phyloP scores from a whole-genome alignment of 2,329 filamentous ascomycete species.

The Coniochaeta sp. region DNA sequence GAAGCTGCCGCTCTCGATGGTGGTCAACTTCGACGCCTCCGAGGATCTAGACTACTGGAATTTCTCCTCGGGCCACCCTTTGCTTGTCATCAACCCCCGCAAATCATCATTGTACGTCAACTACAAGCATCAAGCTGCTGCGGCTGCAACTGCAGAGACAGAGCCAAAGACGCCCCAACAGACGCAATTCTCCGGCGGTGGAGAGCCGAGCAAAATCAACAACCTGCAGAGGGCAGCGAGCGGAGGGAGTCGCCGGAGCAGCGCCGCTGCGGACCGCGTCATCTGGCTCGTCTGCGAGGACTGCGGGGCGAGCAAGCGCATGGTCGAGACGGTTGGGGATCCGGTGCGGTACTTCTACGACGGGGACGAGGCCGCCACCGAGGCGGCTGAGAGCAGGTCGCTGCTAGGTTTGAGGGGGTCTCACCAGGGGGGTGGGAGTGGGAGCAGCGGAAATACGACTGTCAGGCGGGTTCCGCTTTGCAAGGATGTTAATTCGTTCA shows the following conservation, averaged over 20 bases:
- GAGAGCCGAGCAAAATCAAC: too few species aligned
- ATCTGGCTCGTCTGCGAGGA: conserved; percentile 7
- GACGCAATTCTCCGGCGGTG: too few species aligned
- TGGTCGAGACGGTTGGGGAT: conserved; percentile 4
- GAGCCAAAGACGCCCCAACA: too few species aligned
- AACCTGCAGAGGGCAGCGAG: not conserved
- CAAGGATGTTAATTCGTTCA: not conserved
- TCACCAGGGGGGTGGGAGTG: not conserved
- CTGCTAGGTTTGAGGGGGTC: too few species aligned
- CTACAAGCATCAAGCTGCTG: not conserved
- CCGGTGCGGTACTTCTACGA: conserved; percentile 6
- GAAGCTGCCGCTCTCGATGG: not conserved
- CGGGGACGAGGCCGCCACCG: not conserved
- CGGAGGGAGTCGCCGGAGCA: not conserved
- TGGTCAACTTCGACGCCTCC: not conserved
- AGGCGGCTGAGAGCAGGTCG: not conserved
- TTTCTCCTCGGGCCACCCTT: not conserved
- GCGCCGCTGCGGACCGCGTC: not conserved
- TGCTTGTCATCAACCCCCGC: not conserved
- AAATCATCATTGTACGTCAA: not conserved
- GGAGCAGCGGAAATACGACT: not conserved
- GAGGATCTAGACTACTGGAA: not conserved
- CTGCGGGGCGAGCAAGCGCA: conserved; percentile 5
- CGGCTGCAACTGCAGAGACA: not conserved
- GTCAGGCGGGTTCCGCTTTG: not conserved